Evolutionary conservation across 192 early-diverging fungal species (phyloP).

Genomic region (Coemansia nantahalensis): DNA sequence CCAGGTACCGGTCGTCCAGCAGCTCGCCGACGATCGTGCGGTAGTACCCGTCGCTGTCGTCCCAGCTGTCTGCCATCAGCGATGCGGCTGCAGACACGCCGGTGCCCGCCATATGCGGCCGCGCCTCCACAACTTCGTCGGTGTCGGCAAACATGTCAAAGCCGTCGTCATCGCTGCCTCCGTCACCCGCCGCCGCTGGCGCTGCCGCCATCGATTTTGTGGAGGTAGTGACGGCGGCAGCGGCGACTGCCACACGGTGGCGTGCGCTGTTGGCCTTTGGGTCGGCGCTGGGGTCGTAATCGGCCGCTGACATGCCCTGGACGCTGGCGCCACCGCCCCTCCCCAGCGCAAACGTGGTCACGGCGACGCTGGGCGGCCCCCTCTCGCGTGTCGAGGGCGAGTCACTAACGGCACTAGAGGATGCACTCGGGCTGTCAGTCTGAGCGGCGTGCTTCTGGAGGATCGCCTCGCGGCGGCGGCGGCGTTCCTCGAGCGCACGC

Average conservation of each 20-base stretch:
- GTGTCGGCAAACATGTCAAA: constrained; percentile 68
- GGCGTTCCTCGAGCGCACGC: constrained; percentile 78
- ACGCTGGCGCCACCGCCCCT: constrained; percentile 22
- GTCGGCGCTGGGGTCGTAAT: constrained; percentile 81
- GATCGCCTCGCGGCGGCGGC: constrained; percentile 73
- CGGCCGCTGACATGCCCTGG: constrained; percentile 59
- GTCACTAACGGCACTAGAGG: constrained; percentile 22
- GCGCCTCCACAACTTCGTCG: constrained; percentile 32
- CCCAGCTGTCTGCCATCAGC: constrained; percentile 81
- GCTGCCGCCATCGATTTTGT: constrained; percentile 11
- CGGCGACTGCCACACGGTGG: constrained; percentile 38
- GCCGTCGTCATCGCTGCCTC: constrained; percentile 8
- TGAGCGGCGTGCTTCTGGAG: constrained; percentile 65
- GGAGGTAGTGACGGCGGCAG: no score
- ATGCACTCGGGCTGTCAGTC: constrained; percentile 28
- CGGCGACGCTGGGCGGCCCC: no score
- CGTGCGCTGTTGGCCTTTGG: constrained; percentile 66
- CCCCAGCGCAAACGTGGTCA: constrained; percentile 32
- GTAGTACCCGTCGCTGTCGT: constrained; percentile 98
- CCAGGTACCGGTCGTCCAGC: constrained; percentile 82
- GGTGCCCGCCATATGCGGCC: constrained; percentile 6
- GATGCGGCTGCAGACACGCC: constrained; percentile 13
- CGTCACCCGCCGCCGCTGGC: neutral
- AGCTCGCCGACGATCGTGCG: constrained; percentile 85
- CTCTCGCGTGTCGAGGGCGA: neutral